Conservation (phyloP, 768 basidiomycete genomes). For the Boletus fagicola region DNA sequence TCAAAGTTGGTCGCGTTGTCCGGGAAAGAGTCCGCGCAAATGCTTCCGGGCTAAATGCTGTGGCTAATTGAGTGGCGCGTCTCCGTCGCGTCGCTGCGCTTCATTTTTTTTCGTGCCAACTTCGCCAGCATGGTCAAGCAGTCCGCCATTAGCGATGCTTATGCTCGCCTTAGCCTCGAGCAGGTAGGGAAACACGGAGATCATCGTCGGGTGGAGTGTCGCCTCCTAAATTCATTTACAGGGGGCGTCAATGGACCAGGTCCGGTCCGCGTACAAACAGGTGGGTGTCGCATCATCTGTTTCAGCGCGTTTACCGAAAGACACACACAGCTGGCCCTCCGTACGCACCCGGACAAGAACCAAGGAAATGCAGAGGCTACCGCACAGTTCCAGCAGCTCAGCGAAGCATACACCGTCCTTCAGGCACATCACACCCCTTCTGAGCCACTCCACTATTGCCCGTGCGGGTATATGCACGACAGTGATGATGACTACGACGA, state of each 20-base stretch:
- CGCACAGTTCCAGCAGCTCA: slow-evolving; percentile 63
- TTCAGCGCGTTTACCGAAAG: neutral
- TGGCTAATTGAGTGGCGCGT: slow-evolving; percentile 28
- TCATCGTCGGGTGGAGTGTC: neutral
- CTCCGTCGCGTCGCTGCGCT: slow-evolving; percentile 21
- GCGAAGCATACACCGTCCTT: slow-evolving; percentile 65
- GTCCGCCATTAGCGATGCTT: slow-evolving; percentile 38
- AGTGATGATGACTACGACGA: slow-evolving; percentile 41
- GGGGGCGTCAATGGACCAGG: slow-evolving; percentile 61
- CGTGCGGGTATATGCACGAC: slow-evolving; percentile 27
- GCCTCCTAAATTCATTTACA: slow-evolving; percentile 29
- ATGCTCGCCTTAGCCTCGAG: slow-evolving; percentile 49
- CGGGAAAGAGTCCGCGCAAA: neutral
- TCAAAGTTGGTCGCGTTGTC: neutral
- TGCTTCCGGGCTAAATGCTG: neutral
- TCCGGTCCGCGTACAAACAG: slow-evolving; percentile 70
- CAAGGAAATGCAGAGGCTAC: slow-evolving; percentile 63
- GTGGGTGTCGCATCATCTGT: slow-evolving; percentile 34
- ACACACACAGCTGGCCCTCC: slow-evolving; percentile 51
- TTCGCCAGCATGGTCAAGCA: slow-evolving; percentile 36
- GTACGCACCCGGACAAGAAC: slow-evolving; percentile 78
- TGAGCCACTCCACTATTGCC: slow-evolving; percentile 20
- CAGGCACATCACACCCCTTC: slow-evolving; percentile 47
- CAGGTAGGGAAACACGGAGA: slow-evolving; percentile 37
- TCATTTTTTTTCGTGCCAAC: slow-evolving; percentile 15